Evolutionary conservation across 495 filamentous ascomycete genomes (phyloP), one percentile per base, ranked within the genome.

Genomic region (Glonium stellatum): DNA sequence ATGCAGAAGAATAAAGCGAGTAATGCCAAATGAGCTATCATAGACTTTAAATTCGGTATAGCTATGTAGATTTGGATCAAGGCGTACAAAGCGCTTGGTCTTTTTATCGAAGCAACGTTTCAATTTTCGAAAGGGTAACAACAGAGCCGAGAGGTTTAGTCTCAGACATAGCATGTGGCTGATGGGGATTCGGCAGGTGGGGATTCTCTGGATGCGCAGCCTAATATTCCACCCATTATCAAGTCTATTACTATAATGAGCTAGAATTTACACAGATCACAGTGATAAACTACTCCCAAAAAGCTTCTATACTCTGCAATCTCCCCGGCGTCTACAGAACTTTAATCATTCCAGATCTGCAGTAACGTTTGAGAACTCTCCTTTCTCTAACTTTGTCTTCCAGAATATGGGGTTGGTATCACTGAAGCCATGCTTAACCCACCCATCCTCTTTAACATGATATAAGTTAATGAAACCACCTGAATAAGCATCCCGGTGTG

Each of bases 391-490:
- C 85, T 97, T 98, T 44, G 89, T 96, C 82, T 95, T 88, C 93
- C 95, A 97, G 84, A 97, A 97, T 67, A 97, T 90, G 60, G 67
- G 71, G 67, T 67, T 71, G 54, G 70, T 72, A 52, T 75, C 77
- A 71, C 78, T 88, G 79, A 98, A 98, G 50, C 93, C 93, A 70
- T 97, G 92, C 80, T 95, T 96, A 62, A 92, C 90, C 93, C 93
- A 98, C 60, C 93, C 93, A 61, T 88, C 85, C 76, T 97, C 92
- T 84, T 96, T 97, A 69, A 98, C 90, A 70, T 97, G 95, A 73
- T 98, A 98, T 69, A 96, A 67, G 77, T 98, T 98, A 80, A 98
- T 97, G 79, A 85, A 97, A 58, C 93, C 95, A 79, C 93, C 93
- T 19, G 93, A 97, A 82, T 87, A 98, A 18, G 93, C 93, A 74